Percentiles rank a stretch among this genome's conserved stretches.
These are phyloP conservation scores for Eudorina sp. DNA, from an alignment of 139 green algal species.

Conservation along the genomic window DNA sequence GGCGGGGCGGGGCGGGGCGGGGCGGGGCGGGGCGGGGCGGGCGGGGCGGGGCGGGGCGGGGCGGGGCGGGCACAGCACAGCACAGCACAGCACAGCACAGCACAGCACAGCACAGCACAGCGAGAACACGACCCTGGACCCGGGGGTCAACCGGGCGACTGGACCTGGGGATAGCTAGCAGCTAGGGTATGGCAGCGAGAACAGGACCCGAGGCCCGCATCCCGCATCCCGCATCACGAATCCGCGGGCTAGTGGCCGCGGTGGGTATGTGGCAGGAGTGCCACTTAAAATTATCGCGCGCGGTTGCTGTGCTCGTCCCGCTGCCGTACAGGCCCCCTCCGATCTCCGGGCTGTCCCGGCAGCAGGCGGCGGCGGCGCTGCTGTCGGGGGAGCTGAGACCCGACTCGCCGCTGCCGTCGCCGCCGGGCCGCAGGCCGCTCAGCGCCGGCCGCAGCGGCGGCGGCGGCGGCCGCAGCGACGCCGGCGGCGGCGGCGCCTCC, in stretches of 20 bases:
- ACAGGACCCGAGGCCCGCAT: background rate
- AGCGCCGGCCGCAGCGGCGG: too few relatives aligned
- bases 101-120: too few relatives aligned
- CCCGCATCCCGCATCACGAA: background rate
- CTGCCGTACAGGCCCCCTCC: constrained; percentile 1
- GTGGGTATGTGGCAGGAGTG: background rate
- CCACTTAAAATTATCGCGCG: too few relatives aligned
- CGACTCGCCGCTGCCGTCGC: constrained; percentile 3
- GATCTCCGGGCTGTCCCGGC: constrained; percentile 4
- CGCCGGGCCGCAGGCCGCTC: background rate
- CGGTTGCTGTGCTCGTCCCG: too few relatives aligned
- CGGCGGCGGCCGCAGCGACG: background rate
- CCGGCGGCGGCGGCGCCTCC: background rate
- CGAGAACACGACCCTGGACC: too few relatives aligned
- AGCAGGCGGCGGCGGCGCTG: constrained; percentile 16
- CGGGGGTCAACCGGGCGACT: background rate
- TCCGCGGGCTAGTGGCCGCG: background rate
- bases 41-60: too few relatives aligned
- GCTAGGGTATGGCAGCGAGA: background rate
- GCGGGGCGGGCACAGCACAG: too few relatives aligned
- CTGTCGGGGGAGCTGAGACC: constrained; percentile 6
- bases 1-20: too few relatives aligned
- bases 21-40: too few relatives aligned
- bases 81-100: too few relatives aligned
- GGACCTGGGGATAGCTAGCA: background rate